Percentiles rank a stretch among this genome's conserved stretches.
These are phyloP conservation scores for Pichia californica DNA, from an alignment of 805 yeast genomes.

Conservation along the genomic window DNA sequence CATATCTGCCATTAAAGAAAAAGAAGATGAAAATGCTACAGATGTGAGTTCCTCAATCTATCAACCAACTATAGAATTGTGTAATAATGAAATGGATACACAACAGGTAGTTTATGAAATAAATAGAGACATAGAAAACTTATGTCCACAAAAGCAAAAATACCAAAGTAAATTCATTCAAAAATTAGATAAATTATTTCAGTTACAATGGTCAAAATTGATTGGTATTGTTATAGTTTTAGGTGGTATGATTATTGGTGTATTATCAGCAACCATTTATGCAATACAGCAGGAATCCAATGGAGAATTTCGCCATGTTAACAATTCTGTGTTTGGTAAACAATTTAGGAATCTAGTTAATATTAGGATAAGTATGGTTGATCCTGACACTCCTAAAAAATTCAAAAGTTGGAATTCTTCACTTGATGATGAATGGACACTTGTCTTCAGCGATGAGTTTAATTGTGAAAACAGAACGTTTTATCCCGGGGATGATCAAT, in stretches of 20 bases:
- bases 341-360: background rate
- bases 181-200: background rate
- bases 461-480: slow-evolving; percentile 85
- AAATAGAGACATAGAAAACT: no score
- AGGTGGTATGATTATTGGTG: slow-evolving; percentile 1
- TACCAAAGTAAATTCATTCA: no score
- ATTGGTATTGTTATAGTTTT: slow-evolving; percentile 3
- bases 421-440: slow-evolving; percentile 62
- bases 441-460: slow-evolving; percentile 89
- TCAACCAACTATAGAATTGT: no score
- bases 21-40: no score
- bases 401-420: slow-evolving; percentile 41
- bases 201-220: slow-evolving; percentile 7
- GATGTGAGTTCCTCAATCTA: no score
- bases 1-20: no score
- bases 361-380: slow-evolving; percentile 56
- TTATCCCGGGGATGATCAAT: slow-evolving; percentile 86
- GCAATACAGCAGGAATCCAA: background rate
- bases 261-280: slow-evolving; percentile 2
- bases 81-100: no score
- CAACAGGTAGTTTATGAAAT: no score
- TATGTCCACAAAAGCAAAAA: no score
- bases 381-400: slow-evolving; percentile 60
- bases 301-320: background rate
- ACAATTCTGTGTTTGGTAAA: background rate